Base-by-base conservation (phyloP, 1,284 basidiomycete genomes). In the Tilletia horrida region DNA sequence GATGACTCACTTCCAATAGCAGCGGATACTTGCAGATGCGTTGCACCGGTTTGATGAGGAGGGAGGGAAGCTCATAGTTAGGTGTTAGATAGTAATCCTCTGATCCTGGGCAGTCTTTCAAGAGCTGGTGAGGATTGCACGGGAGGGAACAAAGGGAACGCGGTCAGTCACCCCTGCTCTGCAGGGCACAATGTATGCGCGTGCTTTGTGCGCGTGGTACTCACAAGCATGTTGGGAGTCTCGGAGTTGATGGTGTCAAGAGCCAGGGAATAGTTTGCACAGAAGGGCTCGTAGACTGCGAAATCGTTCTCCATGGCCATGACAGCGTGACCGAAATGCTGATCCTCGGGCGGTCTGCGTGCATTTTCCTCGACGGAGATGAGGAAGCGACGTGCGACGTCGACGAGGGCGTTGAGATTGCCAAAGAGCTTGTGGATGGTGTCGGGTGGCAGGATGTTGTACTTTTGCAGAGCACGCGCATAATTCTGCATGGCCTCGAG, bases 401-500 rank as follows among this genome's bases (percentile, higher is more conserved):
- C 97, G 74, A 97, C 87, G 25, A 99, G 88, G 81, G 93, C 91
- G 85, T 94, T 92, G 70, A 98, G 86, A 83, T 93, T 93, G 9
- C 95, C 92, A 83, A 98, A 99, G 69, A 99, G 89, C 69, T 90
- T 87, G 84, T 97, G 93, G 65, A 97, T 91, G 52, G 93, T 95
- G 82, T 97, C 95, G 73, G 92, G 89, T 77, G 94, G 90, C 71
- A 98, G 88, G 67, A 92, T 86, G 76, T 91, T 91, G 75, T 87
- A 88, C 82, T 90, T 88, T 8, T 91, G 86, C 67, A 97, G 85
- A 16, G 80, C 76, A 11, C 79, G 73, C 61, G 82, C 80, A 61
- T 83, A 84, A 71, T 81, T 81, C 73, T 84, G 80, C 86, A 99
- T 89, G 77, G 94, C 89, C 83, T 99, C 96, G 67, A 99, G 85